Percentiles rank a stretch among this genome's conserved stretches.
Conservation (phyloP, 257 asterid species). For the Ilex asprella region DNA sequence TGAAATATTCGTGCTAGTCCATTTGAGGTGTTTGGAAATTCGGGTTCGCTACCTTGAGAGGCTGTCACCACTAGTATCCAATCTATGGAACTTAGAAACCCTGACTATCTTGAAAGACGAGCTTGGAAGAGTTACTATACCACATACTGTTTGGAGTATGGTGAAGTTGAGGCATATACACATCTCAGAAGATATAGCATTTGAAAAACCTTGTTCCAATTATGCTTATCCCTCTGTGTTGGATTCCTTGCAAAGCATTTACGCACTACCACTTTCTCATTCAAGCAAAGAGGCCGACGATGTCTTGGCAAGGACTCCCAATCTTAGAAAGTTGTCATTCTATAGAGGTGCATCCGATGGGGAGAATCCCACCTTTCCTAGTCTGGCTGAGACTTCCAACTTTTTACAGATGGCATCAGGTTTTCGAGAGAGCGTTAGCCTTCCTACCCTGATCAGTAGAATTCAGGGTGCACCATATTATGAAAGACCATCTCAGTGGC, state of each 20-base stretch:
- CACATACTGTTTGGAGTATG: background rate
- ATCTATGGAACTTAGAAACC: constrained; percentile 2
- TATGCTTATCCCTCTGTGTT: too few relatives aligned
- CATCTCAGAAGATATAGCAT: background rate
- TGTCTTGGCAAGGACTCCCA: constrained; percentile 2
- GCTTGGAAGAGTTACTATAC: background rate
- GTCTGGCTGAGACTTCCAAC: too few relatives aligned
- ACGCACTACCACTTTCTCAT: constrained; percentile 1
- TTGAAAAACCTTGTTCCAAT: background rate
- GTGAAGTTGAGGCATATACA: constrained; percentile 2
- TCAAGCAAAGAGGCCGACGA: constrained; percentile 2
- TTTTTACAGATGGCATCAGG: too few relatives aligned
- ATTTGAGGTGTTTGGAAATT: constrained; percentile 4
- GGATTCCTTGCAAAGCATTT: background rate
- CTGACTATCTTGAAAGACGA: background rate
- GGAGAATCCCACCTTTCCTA: background rate
- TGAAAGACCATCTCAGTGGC: too few relatives aligned
- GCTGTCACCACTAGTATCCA: background rate
- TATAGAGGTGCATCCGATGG: background rate
- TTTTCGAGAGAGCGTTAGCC: too few relatives aligned
- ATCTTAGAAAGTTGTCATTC: constrained; percentile 1
- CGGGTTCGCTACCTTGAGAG: background rate
- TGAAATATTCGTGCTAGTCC: constrained; percentile 4
- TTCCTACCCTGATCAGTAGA: too few relatives aligned
- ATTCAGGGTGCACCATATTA: too few relatives aligned